phyloP scores from a whole-genome alignment of 108 stramenopile species.

The Pseudonitzschia pungens region DNA sequence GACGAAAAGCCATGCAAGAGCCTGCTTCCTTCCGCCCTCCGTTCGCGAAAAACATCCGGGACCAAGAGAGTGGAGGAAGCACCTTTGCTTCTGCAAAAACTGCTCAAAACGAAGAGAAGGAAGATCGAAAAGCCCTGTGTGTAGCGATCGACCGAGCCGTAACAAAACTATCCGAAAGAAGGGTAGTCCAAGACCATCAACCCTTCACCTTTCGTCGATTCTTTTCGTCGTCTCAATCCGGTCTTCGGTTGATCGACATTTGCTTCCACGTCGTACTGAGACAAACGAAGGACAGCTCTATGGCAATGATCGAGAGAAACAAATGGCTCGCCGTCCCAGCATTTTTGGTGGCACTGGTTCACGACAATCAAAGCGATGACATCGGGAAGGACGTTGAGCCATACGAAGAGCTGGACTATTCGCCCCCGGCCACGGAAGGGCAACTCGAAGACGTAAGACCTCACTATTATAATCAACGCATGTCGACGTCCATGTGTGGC shows the following conservation, averaged over 20 bases:
- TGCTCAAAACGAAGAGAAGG: neutral
- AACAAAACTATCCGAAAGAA: conserved; percentile 61
- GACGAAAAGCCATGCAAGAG: too few species aligned
- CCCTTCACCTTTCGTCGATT: conserved; percentile 65
- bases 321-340: conserved; percentile 71
- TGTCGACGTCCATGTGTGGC: too few species aligned
- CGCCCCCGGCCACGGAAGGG: conserved; percentile 49
- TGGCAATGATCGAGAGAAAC: conserved; percentile 47
- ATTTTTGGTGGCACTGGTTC: conserved; percentile 63
- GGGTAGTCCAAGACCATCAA: conserved; percentile 55
- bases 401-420: conserved; percentile 49
- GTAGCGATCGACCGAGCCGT: conserved; percentile 63
- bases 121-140: conserved; percentile 16
- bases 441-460: conserved; percentile 69
- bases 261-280: conserved; percentile 36
- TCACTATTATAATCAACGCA: too few species aligned
- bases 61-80: too few species aligned
- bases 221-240: conserved; percentile 43
- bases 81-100: too few species aligned
- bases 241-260: conserved; percentile 57
- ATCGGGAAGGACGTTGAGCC: neutral
- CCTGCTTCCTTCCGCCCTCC: too few species aligned
- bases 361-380: conserved; percentile 33
- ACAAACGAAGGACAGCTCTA: neutral
- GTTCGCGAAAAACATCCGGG: too few species aligned